Evolutionary conservation across 1,284 basidiomycete species (phyloP).

Genomic region (Naganishia albida): DNA sequence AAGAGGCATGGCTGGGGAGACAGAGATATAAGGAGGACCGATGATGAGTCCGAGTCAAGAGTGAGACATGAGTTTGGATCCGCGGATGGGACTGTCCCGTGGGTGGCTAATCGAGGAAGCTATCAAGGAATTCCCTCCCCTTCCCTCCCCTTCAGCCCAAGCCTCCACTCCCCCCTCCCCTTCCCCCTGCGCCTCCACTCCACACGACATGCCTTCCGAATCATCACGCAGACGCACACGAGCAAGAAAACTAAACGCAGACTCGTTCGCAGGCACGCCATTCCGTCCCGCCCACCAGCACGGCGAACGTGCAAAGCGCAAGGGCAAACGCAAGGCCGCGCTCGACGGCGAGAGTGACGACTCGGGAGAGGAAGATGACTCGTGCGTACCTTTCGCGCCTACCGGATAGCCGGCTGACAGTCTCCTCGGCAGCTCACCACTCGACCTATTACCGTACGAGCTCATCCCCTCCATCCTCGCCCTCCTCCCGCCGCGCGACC

Average conservation of each 20-base stretch:
- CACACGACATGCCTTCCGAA: conserved; percentile 10
- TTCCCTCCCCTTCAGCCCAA: too few species aligned
- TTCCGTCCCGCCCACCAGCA: conserved; percentile 27
- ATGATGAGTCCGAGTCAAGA: too few species aligned
- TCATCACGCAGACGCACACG: conserved; percentile 8
- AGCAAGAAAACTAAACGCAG: background rate
- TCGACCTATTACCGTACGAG: conserved; percentile 47
- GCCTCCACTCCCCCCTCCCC: too few species aligned
- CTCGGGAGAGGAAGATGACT: conserved; percentile 37
- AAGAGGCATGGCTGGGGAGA: too few species aligned
- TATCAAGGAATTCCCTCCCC: too few species aligned
- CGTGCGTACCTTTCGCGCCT: background rate
- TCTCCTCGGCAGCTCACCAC: conserved; percentile 25
- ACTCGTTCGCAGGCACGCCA: conserved; percentile 17
- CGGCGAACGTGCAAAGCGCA: conserved; percentile 29
- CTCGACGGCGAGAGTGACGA: conserved; percentile 25
- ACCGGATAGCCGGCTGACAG: too few species aligned
- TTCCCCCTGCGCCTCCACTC: too few species aligned
- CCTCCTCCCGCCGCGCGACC: conserved; percentile 44
- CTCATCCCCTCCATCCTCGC: conserved; percentile 45
- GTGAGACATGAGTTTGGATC: too few species aligned
- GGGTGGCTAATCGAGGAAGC: too few species aligned
- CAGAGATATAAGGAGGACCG: too few species aligned
- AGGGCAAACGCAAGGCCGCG: conserved; percentile 36
- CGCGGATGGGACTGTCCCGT: too few species aligned